Evolutionary conservation across 2,329 filamentous ascomycete genomes (phyloP).

Genomic region (Pyricularia sp.): DNA sequence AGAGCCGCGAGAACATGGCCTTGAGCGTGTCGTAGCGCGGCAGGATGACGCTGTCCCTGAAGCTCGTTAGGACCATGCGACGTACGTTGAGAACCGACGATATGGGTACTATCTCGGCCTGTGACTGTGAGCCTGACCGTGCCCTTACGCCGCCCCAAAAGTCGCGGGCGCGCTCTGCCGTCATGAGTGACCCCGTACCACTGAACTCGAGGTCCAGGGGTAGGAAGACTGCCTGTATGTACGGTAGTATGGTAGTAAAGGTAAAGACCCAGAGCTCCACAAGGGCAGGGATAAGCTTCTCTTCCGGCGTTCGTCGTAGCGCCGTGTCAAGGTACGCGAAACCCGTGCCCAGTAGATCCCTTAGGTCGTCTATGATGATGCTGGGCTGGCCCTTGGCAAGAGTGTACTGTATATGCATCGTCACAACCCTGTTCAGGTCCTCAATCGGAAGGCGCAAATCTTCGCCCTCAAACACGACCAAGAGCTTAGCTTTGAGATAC

Average conservation of each 20-base stretch:
- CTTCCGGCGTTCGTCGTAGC: slow-evolving; percentile 68
- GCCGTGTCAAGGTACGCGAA: slow-evolving; percentile 82
- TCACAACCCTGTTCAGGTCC: slow-evolving; percentile 74
- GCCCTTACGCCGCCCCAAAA: slow-evolving; percentile 73
- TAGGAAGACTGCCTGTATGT: slow-evolving; percentile 90
- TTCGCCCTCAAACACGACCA: slow-evolving; percentile 74
- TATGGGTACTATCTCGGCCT: slow-evolving; percentile 35
- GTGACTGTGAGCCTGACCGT: slow-evolving; percentile 17
- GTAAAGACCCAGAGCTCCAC: slow-evolving; percentile 93
- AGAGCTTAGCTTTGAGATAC: slow-evolving; percentile 63
- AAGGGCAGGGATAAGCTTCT: slow-evolving; percentile 78
- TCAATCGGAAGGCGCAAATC: slow-evolving; percentile 72
- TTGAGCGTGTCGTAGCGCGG: slow-evolving; percentile 84
- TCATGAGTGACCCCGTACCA: slow-evolving; percentile 72
- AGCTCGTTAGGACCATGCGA: slow-evolving; percentile 78
- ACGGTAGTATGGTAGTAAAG: slow-evolving; percentile 83
- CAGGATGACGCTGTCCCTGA: slow-evolving; percentile 80
- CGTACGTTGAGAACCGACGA: slow-evolving; percentile 66
- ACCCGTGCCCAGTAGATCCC: slow-evolving; percentile 68
- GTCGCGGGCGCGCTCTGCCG: slow-evolving; percentile 67
- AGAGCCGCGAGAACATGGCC: slow-evolving; percentile 80
- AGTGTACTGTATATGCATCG: slow-evolving; percentile 68
- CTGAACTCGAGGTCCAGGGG: slow-evolving; percentile 90
- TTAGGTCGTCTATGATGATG: slow-evolving; percentile 65
- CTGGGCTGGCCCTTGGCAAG: slow-evolving; percentile 64